phyloP scores from a whole-genome alignment of 2,329 filamentous ascomycete species.

The Colletotrichum trifolii region DNA sequence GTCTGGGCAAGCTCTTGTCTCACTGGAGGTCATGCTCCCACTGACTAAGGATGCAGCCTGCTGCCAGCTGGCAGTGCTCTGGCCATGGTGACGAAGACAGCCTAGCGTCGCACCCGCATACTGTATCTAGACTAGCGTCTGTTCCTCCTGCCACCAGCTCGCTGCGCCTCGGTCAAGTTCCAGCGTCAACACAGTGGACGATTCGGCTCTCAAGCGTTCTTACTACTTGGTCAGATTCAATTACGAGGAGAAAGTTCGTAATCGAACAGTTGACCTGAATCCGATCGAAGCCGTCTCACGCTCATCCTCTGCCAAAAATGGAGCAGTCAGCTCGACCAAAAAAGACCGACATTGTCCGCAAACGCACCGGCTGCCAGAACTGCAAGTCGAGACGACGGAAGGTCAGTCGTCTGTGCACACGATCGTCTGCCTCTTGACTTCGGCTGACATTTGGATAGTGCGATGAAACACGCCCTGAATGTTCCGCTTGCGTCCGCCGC shows the following conservation, averaged over 20 bases:
- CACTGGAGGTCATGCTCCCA: neutral
- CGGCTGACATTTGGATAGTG: constrained; percentile 12
- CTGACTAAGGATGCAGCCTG: neutral
- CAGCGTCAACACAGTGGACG: neutral
- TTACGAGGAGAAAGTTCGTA: neutral
- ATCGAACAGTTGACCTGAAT: no score
- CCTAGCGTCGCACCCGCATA: neutral
- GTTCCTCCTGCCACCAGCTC: neutral
- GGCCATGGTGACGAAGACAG: neutral
- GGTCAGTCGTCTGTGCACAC: neutral
- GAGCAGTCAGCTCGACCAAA: constrained; percentile 18
- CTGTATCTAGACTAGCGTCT: neutral
- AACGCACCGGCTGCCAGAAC: constrained; percentile 30
- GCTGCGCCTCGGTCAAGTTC: neutral
- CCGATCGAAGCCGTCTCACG: no score
- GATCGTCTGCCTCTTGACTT: neutral
- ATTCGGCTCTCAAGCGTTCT: neutral
- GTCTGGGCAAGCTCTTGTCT: no score
- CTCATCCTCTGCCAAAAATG: neutral
- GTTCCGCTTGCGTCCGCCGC: constrained; percentile 18
- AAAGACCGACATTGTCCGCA: constrained; percentile 33
- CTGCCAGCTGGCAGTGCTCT: neutral
- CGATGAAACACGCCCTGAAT: constrained; percentile 28
- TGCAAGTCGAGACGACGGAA: constrained; percentile 27
- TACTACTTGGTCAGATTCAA: neutral